Conservation (phyloP, 441 rosid genomes). For the Sinapis alba region DNA sequence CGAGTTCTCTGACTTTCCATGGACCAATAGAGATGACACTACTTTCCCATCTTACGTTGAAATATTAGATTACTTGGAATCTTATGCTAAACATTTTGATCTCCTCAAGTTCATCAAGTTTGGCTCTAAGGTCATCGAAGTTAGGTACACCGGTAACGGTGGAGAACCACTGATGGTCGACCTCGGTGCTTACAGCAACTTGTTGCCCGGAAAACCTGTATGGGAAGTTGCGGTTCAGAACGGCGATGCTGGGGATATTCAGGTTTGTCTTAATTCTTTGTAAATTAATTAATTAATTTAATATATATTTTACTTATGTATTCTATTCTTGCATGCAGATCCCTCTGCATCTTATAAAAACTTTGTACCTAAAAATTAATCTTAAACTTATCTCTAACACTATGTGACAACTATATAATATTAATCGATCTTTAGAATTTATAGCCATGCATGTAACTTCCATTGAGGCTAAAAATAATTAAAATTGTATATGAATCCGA, state of each 20-base stretch:
- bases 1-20: slow-evolving; percentile 82
- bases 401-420: neutral
- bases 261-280: slow-evolving; percentile 47
- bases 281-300: neutral
- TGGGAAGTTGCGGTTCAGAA: slow-evolving; percentile 83
- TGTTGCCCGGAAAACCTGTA: slow-evolving; percentile 65
- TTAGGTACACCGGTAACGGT: slow-evolving; percentile 52
- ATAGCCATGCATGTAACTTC: neutral
- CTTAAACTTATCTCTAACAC: neutral
- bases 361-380: neutral
- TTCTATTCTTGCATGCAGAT: neutral
- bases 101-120: slow-evolving; percentile 60
- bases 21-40: slow-evolving; percentile 74
- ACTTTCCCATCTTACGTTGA: slow-evolving; percentile 69
- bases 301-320: neutral
- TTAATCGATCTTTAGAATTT: neutral
- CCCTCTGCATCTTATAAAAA: neutral
- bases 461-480: neutral
- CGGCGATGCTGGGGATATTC: slow-evolving; percentile 48
- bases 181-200: slow-evolving; percentile 40
- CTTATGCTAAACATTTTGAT: slow-evolving; percentile 72
- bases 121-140: slow-evolving; percentile 69
- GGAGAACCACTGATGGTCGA: slow-evolving; percentile 24
- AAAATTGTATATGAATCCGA: neutral
- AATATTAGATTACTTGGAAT: slow-evolving; percentile 69